Evolutionary conservation across 139 green algal species (phyloP).

Genomic region (Medakamo hakoo): DNA sequence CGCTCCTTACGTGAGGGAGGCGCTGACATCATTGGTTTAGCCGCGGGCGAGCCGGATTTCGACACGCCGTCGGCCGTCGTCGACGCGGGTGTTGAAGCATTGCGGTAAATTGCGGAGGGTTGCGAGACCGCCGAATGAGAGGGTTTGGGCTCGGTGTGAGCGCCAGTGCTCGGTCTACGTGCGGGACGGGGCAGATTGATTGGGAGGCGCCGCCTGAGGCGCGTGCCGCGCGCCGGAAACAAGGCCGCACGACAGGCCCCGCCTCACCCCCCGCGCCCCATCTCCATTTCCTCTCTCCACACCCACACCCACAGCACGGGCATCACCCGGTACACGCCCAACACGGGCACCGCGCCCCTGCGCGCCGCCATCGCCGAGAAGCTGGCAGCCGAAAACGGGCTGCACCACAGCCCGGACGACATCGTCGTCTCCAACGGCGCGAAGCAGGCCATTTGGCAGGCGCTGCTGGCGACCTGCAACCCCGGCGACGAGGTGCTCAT

Average conservation of each 20-base stretch:
- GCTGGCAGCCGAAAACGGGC: conserved; percentile 72
- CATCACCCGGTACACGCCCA: conserved; percentile 86
- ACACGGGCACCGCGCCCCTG: conserved; percentile 65
- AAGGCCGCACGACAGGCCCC: too few relatives aligned
- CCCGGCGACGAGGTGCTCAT: conserved; percentile 76
- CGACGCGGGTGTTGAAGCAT: conserved; percentile 58
- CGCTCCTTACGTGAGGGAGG: conserved; percentile 52
- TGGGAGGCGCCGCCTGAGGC: too few relatives aligned
- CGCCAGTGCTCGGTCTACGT: background rate
- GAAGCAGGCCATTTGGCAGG: conserved; percentile 90
- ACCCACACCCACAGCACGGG: conserved; percentile 23
- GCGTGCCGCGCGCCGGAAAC: too few relatives aligned
- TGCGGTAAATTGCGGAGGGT: conserved; percentile 35
- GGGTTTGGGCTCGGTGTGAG: background rate
- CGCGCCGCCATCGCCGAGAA: conserved; percentile 76
- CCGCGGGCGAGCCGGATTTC: conserved; percentile 92
- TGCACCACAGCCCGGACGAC: conserved; percentile 62
- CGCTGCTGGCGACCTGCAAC: conserved; percentile 39
- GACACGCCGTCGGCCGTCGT: conserved; percentile 69
- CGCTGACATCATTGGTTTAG: conserved; percentile 75
- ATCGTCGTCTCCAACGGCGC: conserved; percentile 89
- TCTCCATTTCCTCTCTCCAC: too few relatives aligned
- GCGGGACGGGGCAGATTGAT: too few relatives aligned
- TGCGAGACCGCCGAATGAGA: background rate
- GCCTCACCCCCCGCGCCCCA: background rate